A percentile compares a stretch with the other conserved stretches of the same genome.
phyloP scores from a whole-genome alignment of 257 asterid species.

The Jaltomata sinuosa region DNA sequence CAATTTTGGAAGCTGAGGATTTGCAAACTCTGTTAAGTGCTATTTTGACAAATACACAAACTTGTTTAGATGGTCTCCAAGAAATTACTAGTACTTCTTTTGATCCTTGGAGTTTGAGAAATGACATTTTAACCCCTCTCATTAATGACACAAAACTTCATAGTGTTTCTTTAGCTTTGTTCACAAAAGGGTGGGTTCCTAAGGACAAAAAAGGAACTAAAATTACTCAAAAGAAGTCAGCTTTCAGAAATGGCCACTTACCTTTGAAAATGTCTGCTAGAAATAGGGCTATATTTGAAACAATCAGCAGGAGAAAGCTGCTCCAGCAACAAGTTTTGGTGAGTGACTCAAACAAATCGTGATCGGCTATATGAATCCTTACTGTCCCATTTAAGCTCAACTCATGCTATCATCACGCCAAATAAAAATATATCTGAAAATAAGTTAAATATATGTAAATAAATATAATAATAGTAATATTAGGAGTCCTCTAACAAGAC shows the following conservation, averaged over 20 bases:
- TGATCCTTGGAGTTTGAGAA: background rate
- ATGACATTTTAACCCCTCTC: background rate
- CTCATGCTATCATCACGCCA: background rate
- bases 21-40: constrained; percentile 16
- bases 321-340: background rate
- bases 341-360: background rate
- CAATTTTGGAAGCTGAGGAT: background rate
- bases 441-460: background rate
- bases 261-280: background rate
- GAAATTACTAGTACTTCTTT: background rate
- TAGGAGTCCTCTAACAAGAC: background rate
- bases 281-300: background rate
- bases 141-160: background rate
- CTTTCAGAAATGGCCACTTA: background rate
- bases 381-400: background rate
- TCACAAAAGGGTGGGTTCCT: constrained; percentile 17
- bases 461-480: background rate
- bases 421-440: too few species aligned
- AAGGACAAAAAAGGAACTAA: background rate
- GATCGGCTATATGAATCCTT: background rate
- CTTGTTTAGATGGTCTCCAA: constrained; percentile 20
- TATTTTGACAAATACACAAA: constrained; percentile 15
- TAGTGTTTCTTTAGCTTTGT: constrained; percentile 18
- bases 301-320: background rate
- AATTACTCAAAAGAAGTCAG: background rate